Conservation (phyloP, 2,329 filamentous ascomycete species). For the Alternaria arbusti region DNA sequence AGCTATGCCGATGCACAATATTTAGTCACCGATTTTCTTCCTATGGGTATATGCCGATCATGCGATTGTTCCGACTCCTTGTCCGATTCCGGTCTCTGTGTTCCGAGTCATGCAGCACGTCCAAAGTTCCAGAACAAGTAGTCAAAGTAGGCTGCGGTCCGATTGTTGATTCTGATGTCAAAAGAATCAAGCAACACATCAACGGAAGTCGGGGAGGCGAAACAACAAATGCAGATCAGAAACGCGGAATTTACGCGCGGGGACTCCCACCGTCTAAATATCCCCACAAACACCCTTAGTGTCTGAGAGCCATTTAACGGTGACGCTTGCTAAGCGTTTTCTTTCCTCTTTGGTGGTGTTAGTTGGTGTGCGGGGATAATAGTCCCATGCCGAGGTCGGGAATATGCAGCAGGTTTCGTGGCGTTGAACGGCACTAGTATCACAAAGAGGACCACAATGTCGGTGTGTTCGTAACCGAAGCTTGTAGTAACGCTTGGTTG, state of each 20-base stretch:
- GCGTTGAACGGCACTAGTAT: background rate
- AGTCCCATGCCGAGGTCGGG: constrained; percentile 33
- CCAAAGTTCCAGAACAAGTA: background rate
- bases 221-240: background rate
- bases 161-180: background rate
- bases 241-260: background rate
- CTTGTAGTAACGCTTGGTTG: background rate
- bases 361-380: constrained; percentile 29
- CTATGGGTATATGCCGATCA: background rate
- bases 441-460: background rate
- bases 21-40: background rate
- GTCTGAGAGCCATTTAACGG: constrained; percentile 9
- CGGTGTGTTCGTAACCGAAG: background rate
- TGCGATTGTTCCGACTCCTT: background rate
- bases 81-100: background rate
- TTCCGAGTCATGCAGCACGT: background rate
- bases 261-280: constrained; percentile 1
- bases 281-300: constrained; percentile 1
- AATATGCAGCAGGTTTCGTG: background rate
- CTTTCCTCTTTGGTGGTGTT: constrained; percentile 9
- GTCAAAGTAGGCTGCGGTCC: background rate
- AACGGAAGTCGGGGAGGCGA: background rate
- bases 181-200: background rate
- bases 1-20: background rate
- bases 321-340: constrained; percentile 34